Evolutionary conservation across 78 protist genomes (phyloP).

Genomic region (Dictyostelium intermedium): DNA sequence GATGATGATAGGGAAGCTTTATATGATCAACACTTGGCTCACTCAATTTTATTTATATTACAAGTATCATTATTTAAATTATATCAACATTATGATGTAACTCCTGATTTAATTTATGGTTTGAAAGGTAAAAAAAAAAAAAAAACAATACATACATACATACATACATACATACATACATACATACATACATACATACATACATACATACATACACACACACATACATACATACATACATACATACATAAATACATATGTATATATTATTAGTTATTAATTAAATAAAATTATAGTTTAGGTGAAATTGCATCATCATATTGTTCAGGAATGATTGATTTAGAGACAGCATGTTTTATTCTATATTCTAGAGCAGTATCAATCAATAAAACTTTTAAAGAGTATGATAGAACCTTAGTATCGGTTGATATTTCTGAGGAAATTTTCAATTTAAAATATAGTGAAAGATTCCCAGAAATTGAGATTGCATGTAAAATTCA

Average conservation of each 20-base stretch:
- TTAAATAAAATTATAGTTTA: slow-evolving; percentile 22
- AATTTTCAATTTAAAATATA: background rate
- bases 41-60: slow-evolving; percentile 19
- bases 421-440: background rate
- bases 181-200: too few relatives aligned
- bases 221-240: too few relatives aligned
- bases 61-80: slow-evolving; percentile 52
- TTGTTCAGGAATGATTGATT: slow-evolving; percentile 4
- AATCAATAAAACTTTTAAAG: background rate
- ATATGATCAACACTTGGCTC: slow-evolving; percentile 6
- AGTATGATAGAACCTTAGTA: slow-evolving; percentile 27
- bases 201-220: too few relatives aligned
- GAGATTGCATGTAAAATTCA: slow-evolving; percentile 43
- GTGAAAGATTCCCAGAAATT: background rate
- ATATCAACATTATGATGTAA: slow-evolving; percentile 14
- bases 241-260: too few relatives aligned
- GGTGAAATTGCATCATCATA: slow-evolving; percentile 66
- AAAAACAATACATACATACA: too few relatives aligned
- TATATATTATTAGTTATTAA: too few relatives aligned
- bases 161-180: too few relatives aligned
- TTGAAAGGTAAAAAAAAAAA: background rate
- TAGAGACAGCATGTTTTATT: background rate
- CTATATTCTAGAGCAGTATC: background rate
- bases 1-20: background rate
- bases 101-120: background rate